Evolutionary conservation across 352 stramenopile genomes (phyloP), one percentile per base, ranked within the genome.

Genomic region (Pythium pyrilobum): DNA sequence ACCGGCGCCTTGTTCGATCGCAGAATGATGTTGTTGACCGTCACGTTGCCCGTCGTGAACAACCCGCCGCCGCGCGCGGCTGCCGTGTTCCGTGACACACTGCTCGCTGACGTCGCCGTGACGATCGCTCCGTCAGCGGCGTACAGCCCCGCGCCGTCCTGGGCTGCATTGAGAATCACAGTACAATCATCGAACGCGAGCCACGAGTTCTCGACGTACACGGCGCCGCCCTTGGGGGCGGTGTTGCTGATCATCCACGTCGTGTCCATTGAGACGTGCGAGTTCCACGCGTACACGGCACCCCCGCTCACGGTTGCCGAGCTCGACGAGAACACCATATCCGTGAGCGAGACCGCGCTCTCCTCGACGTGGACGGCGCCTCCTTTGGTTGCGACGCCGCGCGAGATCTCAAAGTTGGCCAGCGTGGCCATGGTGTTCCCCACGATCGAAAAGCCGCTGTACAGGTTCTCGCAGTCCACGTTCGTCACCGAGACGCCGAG

Each of bases 401-500:
- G 69, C 6, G 42, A 28, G 0, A 87, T 42, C 8, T 61, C 61
- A 0, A 87, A 60, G 11, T 64, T 56, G 10, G 38, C 23, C 5
- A 87, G 25, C 12, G 37, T 29, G 23, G 65, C 41, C 15, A 16
- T 36, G 0, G 40, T 8, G 18, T 47, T 51, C 0, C 47, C 31
- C 16, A 34, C 21, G 33, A 86, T 65, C 7, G 50, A 56, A n/a
- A 86, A 37, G 0, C 74, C 77, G 12, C 20, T 24, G 9, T 50
- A 55, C 1, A 34, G 4, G 15, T 31, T 23, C 21, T 43, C 20
- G 25, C 77, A 88, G 34, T 88, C 62, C n/a, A 86, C 38, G 2
- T 23, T 60, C 5, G 74, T 83, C 6, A 69, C 32, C 7, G 49
- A 36, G 4, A 48, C 27, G 1, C 74, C 77, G 11, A 62, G 42